Evolutionary conservation across 2,329 filamentous ascomycete genomes (phyloP).

Genomic region (Trichoderma oligosporum): DNA sequence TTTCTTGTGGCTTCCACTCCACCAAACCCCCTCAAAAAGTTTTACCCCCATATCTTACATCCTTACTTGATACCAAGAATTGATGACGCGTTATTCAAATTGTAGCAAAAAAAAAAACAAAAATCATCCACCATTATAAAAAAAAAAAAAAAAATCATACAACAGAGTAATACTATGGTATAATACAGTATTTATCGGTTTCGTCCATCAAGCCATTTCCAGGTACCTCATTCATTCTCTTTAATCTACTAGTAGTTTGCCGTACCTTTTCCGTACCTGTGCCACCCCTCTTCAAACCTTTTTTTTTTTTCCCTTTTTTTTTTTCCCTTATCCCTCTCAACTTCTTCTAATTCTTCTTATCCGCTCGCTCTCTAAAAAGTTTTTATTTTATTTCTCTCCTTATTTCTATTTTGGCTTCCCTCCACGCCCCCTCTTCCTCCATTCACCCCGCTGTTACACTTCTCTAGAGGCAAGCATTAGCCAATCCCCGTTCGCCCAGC

Average conservation of each 20-base stretch:
- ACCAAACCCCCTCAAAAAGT: too few relatives aligned
- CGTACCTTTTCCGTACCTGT: slow-evolving; percentile 12
- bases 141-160: too few relatives aligned
- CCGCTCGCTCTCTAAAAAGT: too few relatives aligned
- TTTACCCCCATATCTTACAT: too few relatives aligned
- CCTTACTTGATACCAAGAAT: too few relatives aligned
- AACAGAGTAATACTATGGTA: too few relatives aligned
- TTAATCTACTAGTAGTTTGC: neutral
- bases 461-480: neutral
- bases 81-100: slow-evolving; percentile 1
- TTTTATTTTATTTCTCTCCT: neutral
- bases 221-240: neutral
- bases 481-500: slow-evolving; percentile 18
- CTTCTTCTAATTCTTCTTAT: neutral
- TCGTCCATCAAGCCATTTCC: too few relatives aligned
- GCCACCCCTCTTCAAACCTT: neutral
- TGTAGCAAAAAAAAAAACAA: neutral
- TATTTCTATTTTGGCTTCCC: neutral
- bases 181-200: too few relatives aligned
- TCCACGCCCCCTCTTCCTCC: slow-evolving; percentile 8
- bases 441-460: slow-evolving; percentile 9
- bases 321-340: neutral
- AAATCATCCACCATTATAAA: neutral
- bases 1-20: too few relatives aligned
- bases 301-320: neutral